phyloP scores from a whole-genome alignment of 176 grass and related monocot genomes.

The Pharus latifolius region DNA sequence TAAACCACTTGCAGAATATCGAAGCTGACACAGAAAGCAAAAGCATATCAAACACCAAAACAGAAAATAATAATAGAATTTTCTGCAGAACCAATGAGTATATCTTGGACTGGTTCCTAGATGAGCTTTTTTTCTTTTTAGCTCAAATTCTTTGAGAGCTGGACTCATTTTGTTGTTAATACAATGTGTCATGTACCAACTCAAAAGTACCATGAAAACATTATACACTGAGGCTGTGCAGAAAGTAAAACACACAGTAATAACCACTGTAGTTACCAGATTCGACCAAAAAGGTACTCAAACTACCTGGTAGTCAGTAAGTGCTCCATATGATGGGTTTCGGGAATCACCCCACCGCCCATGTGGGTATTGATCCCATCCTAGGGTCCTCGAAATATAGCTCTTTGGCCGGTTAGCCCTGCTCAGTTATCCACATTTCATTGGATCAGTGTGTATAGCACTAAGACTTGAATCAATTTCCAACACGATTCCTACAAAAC shows the following conservation, averaged over 20 bases:
- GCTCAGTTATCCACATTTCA: constrained; percentile 1
- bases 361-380: constrained; percentile 76
- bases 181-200: neutral
- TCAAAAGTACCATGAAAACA: neutral
- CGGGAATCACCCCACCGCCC: constrained; percentile 78
- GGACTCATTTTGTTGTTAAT: too few relatives aligned
- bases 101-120: neutral
- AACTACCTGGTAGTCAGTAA: constrained; percentile 64
- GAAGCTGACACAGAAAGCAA: too few relatives aligned
- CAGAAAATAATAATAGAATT: too few relatives aligned
- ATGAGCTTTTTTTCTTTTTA: neutral
- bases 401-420: constrained; percentile 95
- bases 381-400: constrained; percentile 68
- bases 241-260: neutral
- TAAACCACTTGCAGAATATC: too few relatives aligned
- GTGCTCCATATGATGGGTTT: constrained; percentile 68
- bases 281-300: neutral
- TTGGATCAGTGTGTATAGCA: neutral
- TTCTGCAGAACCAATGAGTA: too few relatives aligned
- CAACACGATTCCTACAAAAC: neutral
- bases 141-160: neutral
- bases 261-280: neutral
- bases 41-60: too few relatives aligned
- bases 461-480: neutral
- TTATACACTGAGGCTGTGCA: neutral